A percentile compares a stretch with the other conserved stretches of the same genome.
Conservation (phyloP, 116 monocot species). For the Zostera marina region DNA sequence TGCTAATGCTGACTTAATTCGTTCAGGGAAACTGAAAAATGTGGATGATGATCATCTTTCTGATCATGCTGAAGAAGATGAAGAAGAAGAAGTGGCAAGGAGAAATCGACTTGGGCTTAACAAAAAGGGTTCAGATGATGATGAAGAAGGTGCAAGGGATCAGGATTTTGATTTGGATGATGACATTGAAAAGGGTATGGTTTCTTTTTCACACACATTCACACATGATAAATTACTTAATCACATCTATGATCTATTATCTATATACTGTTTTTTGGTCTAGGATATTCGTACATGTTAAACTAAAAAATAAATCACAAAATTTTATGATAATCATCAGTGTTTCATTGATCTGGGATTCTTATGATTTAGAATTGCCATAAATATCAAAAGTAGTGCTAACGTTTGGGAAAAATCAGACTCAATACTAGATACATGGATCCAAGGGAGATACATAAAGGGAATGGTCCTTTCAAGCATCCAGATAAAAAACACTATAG, state of each 20-base stretch:
- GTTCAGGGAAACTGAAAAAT: constrained; percentile 53
- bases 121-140: constrained; percentile 64
- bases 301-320: no score
- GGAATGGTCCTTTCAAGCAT: no score
- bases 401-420: no score
- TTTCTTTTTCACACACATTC: neutral
- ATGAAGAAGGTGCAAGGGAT: constrained; percentile 51
- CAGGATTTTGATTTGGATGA: constrained; percentile 87
- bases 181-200: constrained; percentile 88
- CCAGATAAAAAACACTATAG: no score
- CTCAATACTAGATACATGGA: no score
- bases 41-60: constrained; percentile 53
- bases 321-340: no score
- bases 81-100: constrained; percentile 53
- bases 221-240: no score
- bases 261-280: neutral
- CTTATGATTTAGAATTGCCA: no score
- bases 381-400: no score
- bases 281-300: neutral
- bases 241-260: no score
- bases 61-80: constrained; percentile 75
- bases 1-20: constrained; percentile 20
- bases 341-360: no score
- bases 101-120: constrained; percentile 49
- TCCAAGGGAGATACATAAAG: no score